A percentile compares a stretch with the other conserved stretches of the same genome.
These are phyloP conservation scores for Emmonsiellopsis sp. DNA, from an alignment of 2,329 filamentous ascomycete species.

Conservation along the genomic window DNA sequence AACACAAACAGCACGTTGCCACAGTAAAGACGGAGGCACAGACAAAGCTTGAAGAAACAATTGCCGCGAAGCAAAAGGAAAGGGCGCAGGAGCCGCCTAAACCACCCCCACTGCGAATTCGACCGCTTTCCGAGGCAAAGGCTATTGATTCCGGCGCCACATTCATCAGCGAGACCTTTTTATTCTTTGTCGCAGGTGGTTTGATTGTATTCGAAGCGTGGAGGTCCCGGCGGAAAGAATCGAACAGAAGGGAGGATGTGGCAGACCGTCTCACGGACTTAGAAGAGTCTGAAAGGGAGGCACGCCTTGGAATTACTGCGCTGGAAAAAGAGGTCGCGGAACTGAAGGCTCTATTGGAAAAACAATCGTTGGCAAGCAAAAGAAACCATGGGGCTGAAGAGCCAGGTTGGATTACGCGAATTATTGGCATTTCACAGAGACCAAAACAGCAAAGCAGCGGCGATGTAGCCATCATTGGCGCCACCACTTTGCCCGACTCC, in stretches of 20 bases:
- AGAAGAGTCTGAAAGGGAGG: conserved; percentile 39
- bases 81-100: conserved; percentile 38
- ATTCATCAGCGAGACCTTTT: conserved; percentile 58
- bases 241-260: conserved; percentile 49
- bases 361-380: conserved; percentile 17
- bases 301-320: conserved; percentile 31
- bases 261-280: conserved; percentile 49
- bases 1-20: conserved; percentile 42
- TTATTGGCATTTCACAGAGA: conserved; percentile 4
- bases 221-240: conserved; percentile 52
- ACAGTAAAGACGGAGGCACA: conserved; percentile 56
- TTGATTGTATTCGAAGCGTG: conserved; percentile 55
- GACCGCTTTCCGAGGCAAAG: conserved; percentile 56
- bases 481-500: neutral
- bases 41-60: conserved; percentile 46
- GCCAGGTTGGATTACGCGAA: conserved; percentile 1
- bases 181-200: conserved; percentile 54
- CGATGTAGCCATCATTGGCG: neutral
- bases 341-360: conserved; percentile 29
- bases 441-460: neutral
- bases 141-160: conserved; percentile 61
- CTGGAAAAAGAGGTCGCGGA: conserved; percentile 38
- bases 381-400: conserved; percentile 14
- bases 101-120: conserved; percentile 43
- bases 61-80: conserved; percentile 34